Conservation (phyloP, 2,329 filamentous ascomycete species). For the Fusarium sp. region DNA sequence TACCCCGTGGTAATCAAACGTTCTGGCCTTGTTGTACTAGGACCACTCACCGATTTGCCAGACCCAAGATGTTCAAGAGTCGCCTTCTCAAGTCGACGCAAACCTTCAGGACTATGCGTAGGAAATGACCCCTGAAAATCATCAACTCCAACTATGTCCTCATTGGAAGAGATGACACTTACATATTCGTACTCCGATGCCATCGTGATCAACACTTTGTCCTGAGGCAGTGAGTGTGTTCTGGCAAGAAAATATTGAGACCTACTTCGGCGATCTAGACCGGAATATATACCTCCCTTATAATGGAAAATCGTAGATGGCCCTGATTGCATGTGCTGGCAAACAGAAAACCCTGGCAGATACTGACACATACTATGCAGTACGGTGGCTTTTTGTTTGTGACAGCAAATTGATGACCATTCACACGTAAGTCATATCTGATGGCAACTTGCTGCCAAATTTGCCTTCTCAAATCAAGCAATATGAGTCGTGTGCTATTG, state of each 20-base stretch:
- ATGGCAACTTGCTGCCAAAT: not conserved
- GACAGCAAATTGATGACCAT: not conserved
- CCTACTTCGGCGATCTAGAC: no score
- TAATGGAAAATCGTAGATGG: not conserved
- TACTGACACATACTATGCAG: not conserved
- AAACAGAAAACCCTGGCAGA: not conserved
- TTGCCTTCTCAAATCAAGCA: not conserved
- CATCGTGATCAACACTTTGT: not conserved
- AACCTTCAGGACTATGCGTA: not conserved
- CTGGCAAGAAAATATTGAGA: not conserved
- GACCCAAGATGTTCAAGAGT: not conserved
- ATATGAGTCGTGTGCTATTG: not conserved
- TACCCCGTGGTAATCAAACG: not conserved
- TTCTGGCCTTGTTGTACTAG: not conserved
- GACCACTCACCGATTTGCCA: not conserved
- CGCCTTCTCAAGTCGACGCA: not conserved
- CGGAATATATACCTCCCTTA: not conserved
- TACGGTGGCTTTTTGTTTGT: not conserved
- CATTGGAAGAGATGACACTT: not conserved
- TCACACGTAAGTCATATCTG: not conserved
- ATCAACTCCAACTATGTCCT: not conserved
- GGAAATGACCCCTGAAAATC: not conserved
- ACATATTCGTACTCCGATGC: not conserved
- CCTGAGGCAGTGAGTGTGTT: not conserved
- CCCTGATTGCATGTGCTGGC: not conserved